Evolutionary conservation across 2,329 filamentous ascomycete genomes (phyloP).

Genomic region (Curvularia verruculosa): DNA sequence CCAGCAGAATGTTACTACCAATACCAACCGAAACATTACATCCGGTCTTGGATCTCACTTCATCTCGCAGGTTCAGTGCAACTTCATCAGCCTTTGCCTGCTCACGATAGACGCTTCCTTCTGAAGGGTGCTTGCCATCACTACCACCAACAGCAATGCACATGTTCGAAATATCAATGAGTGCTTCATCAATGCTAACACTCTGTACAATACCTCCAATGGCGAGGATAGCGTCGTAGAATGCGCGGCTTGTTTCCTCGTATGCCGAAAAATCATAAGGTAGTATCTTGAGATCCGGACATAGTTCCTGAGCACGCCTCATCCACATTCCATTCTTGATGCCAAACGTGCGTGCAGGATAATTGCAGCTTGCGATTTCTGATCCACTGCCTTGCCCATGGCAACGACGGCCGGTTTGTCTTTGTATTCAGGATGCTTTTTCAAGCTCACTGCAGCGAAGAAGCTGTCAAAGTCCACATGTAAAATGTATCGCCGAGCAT

Average conservation of each 20-base stretch:
- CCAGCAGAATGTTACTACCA: conserved; percentile 85
- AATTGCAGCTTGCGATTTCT: conserved; percentile 98
- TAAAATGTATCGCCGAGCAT: conserved; percentile 79
- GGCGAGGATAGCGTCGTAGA: conserved; percentile 83
- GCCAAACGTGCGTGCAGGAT: conserved; percentile 82
- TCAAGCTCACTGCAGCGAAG: conserved; percentile 90
- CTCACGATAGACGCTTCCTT: conserved; percentile 76
- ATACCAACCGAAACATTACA: conserved; percentile 94
- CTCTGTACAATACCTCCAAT: conserved; percentile 88
- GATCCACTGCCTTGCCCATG: conserved; percentile 85
- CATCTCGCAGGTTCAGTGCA: conserved; percentile 68
- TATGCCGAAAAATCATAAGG: conserved; percentile 96
- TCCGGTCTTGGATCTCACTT: conserved; percentile 74
- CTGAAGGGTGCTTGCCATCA: conserved; percentile 67
- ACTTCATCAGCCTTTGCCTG: conserved; percentile 79
- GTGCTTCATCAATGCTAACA: conserved; percentile 93
- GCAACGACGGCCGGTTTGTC: conserved; percentile 88
- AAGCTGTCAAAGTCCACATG: conserved; percentile 99
- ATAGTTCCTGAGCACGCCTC: conserved; percentile 83
- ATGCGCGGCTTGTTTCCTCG: conserved; percentile 84
- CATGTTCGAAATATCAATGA: conserved; percentile 79
- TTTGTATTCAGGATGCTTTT: conserved; percentile 73
- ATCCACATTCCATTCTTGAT: conserved; percentile 99
- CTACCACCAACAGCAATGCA: conserved; percentile 71
- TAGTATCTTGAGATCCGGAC: conserved; percentile 84